Conservation (phyloP, 306 rosid species). For the Gastrolobium villosum region DNA sequence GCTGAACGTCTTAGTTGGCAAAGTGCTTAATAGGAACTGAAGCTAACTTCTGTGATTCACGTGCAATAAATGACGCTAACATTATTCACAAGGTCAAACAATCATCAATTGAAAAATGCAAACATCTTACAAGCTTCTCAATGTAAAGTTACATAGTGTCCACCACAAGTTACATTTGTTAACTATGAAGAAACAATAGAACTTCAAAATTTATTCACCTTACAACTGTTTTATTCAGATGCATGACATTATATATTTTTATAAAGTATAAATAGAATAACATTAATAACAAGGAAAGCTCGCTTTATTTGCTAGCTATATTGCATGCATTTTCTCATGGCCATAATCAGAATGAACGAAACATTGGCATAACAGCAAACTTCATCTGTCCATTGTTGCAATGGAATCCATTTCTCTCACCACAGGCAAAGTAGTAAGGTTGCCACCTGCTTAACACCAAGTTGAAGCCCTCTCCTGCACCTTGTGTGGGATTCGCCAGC, state of each 20-base stretch:
- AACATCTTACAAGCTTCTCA: not conserved
- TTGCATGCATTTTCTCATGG: constrained; percentile 30
- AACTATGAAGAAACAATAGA: not conserved
- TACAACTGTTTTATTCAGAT: not conserved
- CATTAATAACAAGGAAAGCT: not conserved
- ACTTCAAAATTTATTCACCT: constrained; percentile 7
- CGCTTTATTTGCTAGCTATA: constrained; percentile 10
- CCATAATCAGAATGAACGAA: constrained; percentile 50
- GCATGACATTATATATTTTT: not conserved
- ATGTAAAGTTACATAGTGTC: not conserved
- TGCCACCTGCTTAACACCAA: constrained; percentile 61
- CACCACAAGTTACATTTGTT: not conserved
- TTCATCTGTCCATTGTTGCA: constrained; percentile 78
- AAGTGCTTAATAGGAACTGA: not conserved
- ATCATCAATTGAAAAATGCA: not conserved
- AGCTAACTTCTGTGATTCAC: not conserved
- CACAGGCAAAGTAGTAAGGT: constrained; percentile 75
- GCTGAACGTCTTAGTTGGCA: not conserved
- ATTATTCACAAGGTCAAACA: not conserved
- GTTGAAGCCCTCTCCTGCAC: constrained; percentile 66
- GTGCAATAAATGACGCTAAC: not conserved
- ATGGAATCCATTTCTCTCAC: constrained; percentile 65
- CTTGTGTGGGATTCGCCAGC: constrained; percentile 58
- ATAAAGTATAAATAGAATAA: not conserved
- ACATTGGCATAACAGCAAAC: constrained; percentile 62